phyloP scores from a whole-genome alignment of 345 rosid genomes.

The Arabidopsis arenosa region DNA sequence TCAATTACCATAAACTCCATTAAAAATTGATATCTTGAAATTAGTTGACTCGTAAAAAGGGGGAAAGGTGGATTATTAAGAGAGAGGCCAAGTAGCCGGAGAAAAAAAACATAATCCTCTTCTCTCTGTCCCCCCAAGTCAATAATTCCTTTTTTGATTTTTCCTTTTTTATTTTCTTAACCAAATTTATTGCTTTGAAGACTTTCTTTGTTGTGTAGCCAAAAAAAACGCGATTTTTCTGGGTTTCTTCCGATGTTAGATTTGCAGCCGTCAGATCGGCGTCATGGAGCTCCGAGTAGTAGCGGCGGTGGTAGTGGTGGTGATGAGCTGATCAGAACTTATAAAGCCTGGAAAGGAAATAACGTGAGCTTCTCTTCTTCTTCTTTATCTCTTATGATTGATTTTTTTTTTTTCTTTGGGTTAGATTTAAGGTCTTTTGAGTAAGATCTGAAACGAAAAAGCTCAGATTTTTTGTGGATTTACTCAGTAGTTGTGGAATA shows the following conservation, averaged over 20 bases:
- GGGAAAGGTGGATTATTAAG: constrained; percentile 21
- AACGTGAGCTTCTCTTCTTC: constrained; percentile 57
- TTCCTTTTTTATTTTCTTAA: not conserved
- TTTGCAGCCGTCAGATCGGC: constrained; percentile 49
- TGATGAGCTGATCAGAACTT: constrained; percentile 58
- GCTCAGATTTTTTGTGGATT: not conserved
- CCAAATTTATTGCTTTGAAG: constrained; percentile 1
- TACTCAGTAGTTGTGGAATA: not conserved
- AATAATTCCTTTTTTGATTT: constrained; percentile 7
- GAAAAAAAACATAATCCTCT: constrained; percentile 9
- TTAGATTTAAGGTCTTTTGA: constrained; percentile 18
- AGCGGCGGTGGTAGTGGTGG: constrained; percentile 46
- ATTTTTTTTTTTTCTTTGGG: not conserved
- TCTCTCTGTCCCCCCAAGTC: constrained; percentile 27
- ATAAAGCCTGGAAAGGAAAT: constrained; percentile 82
- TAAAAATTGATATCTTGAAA: not conserved
- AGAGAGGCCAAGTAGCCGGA: constrained; percentile 20
- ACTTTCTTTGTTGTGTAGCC: not conserved
- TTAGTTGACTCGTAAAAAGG: constrained; percentile 40
- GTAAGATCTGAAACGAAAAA: constrained; percentile 45
- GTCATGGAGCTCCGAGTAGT: constrained; percentile 41
- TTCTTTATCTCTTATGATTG: not conserved
- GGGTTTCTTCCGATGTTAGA: constrained; percentile 43
- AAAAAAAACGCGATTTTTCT: constrained; percentile 23
- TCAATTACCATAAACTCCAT: not conserved